phyloP scores from a whole-genome alignment of 441 rosid species.

The Cnidoscolus chayamansa region DNA sequence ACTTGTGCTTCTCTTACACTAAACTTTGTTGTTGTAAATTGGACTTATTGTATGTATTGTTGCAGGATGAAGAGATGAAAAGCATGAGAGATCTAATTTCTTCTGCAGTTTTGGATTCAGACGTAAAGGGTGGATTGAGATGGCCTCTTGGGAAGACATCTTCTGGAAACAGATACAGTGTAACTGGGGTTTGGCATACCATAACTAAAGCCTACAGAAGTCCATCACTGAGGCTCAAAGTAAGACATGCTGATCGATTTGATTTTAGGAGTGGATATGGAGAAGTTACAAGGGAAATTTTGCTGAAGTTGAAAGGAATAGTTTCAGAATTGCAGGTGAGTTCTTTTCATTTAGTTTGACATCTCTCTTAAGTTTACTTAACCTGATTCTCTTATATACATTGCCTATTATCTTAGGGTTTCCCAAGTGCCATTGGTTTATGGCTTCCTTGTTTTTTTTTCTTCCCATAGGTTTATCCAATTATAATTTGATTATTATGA shows the following conservation, averaged over 20 bases:
- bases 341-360: slow-evolving; percentile 1
- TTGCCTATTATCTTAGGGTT: background rate
- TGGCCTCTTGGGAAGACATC: slow-evolving; percentile 49
- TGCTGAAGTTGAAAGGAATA: slow-evolving; percentile 42
- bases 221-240: slow-evolving; percentile 42
- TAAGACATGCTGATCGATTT: slow-evolving; percentile 46
- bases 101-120: slow-evolving; percentile 53
- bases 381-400: background rate
- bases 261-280: slow-evolving; percentile 43
- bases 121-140: slow-evolving; percentile 60
- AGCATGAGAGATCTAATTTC: slow-evolving; percentile 40
- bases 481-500: background rate
- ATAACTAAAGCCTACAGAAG: slow-evolving; percentile 31
- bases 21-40: background rate
- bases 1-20: background rate
- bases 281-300: slow-evolving; percentile 33
- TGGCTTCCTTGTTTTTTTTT: background rate
- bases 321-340: slow-evolving; percentile 36
- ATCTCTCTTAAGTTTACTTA: background rate
- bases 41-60: slow-evolving; percentile 4
- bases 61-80: slow-evolving; percentile 51
- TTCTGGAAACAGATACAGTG: slow-evolving; percentile 37
- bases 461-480: background rate
- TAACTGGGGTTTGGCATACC: slow-evolving; percentile 51
- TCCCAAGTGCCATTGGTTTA: background rate